Evolutionary conservation across 2,329 filamentous ascomycete genomes (phyloP), one percentile per base, ranked within the genome.

Genomic region (Lachnellula suecica): DNA sequence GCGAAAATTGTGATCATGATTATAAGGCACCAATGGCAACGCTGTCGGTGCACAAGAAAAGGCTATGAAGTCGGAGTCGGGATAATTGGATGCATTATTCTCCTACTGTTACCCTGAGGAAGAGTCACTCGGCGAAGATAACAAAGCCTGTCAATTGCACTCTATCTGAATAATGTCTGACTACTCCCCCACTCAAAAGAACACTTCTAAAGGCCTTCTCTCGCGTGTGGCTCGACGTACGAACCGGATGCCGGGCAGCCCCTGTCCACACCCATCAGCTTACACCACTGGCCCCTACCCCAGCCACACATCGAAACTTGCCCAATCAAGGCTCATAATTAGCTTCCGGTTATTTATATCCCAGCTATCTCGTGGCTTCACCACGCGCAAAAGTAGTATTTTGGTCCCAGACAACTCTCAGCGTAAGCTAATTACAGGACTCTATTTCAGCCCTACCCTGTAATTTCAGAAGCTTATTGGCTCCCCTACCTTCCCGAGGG

Each of bases 261-360:
- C 13, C 13, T 34, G 13, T 5, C 13, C 10, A 4, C n/a, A n/a
- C n/a, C n/a, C n/a, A n/a, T n/a, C n/a, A n/a, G n/a, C n/a, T n/a
- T n/a, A n/a, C n/a, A n/a, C n/a, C n/a, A n/a, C n/a, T n/a, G n/a
- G n/a, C n/a, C n/a, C n/a, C n/a, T n/a, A n/a, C 11, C 37, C 37
- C 37, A 19, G 37, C 20, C 37, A 23, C 37, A 17, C 20, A 40
- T 40, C 37, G 44, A 35, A 35, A 15, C 17, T n/a, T 19, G n/a
- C 23, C 45, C 51, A 53, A 48, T 53, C 38, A 35, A 7, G 2
- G 7, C n/a, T 10, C 19, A 5, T 27, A 17, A n/a, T 10, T 25
- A 19, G 15, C 22, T 6, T 45, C n/a, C 44, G 50, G 37, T 47
- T 52, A 53, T 53, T 53, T 53, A 53, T 53, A 53, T 44, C 45